Evolutionary conservation across 2,329 filamentous ascomycete species (phyloP).

Genomic region (Sphaerostilbella broomeana): DNA sequence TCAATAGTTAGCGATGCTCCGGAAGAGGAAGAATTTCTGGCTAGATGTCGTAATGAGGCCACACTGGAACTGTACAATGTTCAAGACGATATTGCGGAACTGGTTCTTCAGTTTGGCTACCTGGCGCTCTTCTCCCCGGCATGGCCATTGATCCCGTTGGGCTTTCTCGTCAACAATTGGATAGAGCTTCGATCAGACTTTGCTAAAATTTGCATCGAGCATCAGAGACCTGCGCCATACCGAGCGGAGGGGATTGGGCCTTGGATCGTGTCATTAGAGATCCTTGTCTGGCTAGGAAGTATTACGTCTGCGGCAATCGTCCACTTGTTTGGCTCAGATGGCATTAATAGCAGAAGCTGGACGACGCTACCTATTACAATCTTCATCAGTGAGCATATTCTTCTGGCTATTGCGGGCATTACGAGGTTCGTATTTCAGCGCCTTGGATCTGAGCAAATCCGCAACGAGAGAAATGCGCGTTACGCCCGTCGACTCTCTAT

Average conservation of each 20-base stretch:
- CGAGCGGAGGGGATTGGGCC: constrained; percentile 69
- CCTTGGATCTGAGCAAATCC: constrained; percentile 35
- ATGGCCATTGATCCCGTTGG: constrained; percentile 67
- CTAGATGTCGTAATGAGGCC: constrained; percentile 58
- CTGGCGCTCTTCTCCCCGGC: constrained; percentile 66
- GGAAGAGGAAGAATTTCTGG: constrained; percentile 58
- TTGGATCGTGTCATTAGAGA: constrained; percentile 61
- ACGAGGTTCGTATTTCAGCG: constrained; percentile 31
- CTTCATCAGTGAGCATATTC: constrained; percentile 67
- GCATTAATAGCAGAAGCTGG: constrained; percentile 49
- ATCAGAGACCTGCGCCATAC: constrained; percentile 61
- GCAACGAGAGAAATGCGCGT: constrained; percentile 32
- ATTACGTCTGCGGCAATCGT: constrained; percentile 66
- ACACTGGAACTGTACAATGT: constrained; percentile 65
- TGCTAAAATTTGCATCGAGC: constrained; percentile 68
- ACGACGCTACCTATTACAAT: constrained; percentile 63
- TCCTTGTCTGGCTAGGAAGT: constrained; percentile 66
- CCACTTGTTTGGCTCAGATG: constrained; percentile 60
- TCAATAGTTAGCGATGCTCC: constrained; percentile 48
- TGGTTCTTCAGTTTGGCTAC: constrained; percentile 69
- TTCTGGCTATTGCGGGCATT: constrained; percentile 50
- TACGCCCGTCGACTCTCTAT: constrained; percentile 32
- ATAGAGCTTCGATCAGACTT: constrained; percentile 71
- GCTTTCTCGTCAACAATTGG: constrained; percentile 72
- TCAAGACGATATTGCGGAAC: constrained; percentile 64